These are phyloP conservation scores for Onygenales sp. DNA, from an alignment of 2,329 filamentous ascomycete species.

Conservation along the genomic window DNA sequence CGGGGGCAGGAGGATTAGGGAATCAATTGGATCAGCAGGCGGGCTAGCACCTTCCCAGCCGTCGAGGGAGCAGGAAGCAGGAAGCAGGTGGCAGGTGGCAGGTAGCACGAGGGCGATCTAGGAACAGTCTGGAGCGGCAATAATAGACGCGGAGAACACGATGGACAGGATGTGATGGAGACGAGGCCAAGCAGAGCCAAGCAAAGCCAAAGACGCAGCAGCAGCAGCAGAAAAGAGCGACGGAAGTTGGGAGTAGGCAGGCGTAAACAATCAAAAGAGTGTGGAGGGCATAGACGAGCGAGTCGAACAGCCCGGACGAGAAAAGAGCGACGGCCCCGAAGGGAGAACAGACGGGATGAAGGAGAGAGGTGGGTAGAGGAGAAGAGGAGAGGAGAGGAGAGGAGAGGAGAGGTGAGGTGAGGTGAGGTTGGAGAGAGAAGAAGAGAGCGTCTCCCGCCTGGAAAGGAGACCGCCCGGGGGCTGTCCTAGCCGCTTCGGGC, in stretches of 20 bases:
- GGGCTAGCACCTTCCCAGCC: not conserved
- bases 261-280: not conserved
- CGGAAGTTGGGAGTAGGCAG: conserved; percentile 1
- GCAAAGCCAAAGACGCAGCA: not conserved
- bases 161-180: too few relatives aligned
- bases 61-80: not conserved
- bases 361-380: conserved; percentile 9
- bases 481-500: not conserved
- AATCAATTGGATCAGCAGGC: not conserved
- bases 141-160: not conserved
- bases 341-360: conserved; percentile 19
- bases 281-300: not conserved
- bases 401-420: conserved; percentile 8
- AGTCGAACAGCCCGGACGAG: not conserved
- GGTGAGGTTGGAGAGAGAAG: not conserved
- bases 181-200: not conserved
- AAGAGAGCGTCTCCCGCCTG: not conserved
- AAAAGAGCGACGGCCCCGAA: conserved; percentile 19
- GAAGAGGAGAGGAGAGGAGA: conserved; percentile 4
- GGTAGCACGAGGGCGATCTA: not conserved
- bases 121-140: not conserved
- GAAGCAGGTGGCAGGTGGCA: not conserved
- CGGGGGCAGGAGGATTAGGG: not conserved
- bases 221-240: conserved; percentile 5
- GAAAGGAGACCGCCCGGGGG: not conserved